These are phyloP conservation scores for Coemansia sp. DNA, from an alignment of 192 early-diverging fungal genomes.

Conservation along the genomic window DNA sequence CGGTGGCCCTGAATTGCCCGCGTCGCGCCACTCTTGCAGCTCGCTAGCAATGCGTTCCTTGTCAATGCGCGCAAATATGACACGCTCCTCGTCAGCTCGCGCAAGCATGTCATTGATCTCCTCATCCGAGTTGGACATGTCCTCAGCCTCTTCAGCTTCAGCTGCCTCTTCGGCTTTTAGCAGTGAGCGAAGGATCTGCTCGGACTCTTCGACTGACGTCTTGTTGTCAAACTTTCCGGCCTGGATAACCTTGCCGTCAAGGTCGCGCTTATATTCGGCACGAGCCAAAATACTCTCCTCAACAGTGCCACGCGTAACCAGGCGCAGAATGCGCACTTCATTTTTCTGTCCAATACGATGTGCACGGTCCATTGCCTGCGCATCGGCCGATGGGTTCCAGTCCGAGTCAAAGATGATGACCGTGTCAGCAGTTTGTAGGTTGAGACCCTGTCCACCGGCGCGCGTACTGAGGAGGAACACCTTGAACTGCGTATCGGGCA, in stretches of 20 bases:
- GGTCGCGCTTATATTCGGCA: constrained; percentile 93
- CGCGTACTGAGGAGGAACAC: constrained; percentile 93
- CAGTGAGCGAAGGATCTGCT: constrained; percentile 82
- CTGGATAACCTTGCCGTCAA: constrained; percentile 99
- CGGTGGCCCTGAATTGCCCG: constrained; percentile 59
- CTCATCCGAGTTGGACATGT: constrained; percentile 72
- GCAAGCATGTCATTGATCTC: constrained; percentile 93
- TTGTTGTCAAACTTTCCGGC: constrained; percentile 99
- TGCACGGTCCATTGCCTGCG: constrained; percentile 99
- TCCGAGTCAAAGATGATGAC: constrained; percentile 98
- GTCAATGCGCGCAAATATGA: constrained; percentile 70
- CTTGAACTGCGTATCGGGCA: constrained; percentile 72
- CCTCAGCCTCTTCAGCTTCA: constrained; percentile 63
- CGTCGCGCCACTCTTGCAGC: constrained; percentile 53
- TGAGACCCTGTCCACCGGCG: constrained; percentile 95
- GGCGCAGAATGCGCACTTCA: constrained; percentile 91
- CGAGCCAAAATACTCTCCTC: constrained; percentile 92
- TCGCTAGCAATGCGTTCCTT: constrained; percentile 62
- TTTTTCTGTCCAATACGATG: constrained; percentile 99
- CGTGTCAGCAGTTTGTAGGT: constrained; percentile 95
- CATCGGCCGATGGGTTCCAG: constrained; percentile 98
- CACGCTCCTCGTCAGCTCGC: constrained; percentile 76
- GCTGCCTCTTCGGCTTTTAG: constrained; percentile 82
- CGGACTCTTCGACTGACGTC: constrained; percentile 89
- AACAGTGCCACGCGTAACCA: constrained; percentile 88